Evolutionary conservation across 2,329 filamentous ascomycete species (phyloP), one percentile per base, ranked within the genome.

Genomic region (Plenodomus tracheiphilus): DNA sequence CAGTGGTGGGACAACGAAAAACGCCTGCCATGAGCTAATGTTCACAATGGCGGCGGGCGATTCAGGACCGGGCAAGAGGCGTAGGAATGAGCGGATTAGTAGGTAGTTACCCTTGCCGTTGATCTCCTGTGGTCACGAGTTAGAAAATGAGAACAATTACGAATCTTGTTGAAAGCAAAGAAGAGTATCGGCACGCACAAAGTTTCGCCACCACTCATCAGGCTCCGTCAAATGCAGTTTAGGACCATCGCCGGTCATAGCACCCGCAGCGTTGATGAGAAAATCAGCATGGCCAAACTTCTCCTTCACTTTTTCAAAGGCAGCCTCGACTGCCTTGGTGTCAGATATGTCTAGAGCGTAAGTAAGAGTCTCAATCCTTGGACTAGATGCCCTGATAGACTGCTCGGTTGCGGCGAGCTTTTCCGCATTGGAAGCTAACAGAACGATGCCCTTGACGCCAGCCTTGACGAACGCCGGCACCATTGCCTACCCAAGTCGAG

Each of bases 391-490:
- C 3, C 60, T 60, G 35, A 74, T 47, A 0, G 61, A 53, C 15
- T 59, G 43, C 42, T 63, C 59, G 1, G 53, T 50, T 34, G 49
- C 49, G 17, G 51, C 56, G 43, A 75, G 65, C 16, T 59, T 59
- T 11, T 43, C 41, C 5, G 51, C 54, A 20, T 65, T 60, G 4
- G 66, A 63, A 21, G 68, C 72, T 1, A 68, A 46, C 2, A 74
- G 57, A 0, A 73, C 64, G 1, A 75, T 51, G 13, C 50, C 72
- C 43, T 67, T 72, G 2, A 64, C 52, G 21, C 60, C 58, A 11
- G 73, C 71, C 25, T 61, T 62, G 1, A 68, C 69, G 44, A 74
- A 72, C 4, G 70, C 62, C 3, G 65, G 62, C 2, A 59, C 67
- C 36, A 74, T 62, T 13, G 51, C 63, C 60, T 68, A 32, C 28